Base-by-base conservation (phyloP, 352 stramenopile species). In the Pythium grandisporangium region DNA sequence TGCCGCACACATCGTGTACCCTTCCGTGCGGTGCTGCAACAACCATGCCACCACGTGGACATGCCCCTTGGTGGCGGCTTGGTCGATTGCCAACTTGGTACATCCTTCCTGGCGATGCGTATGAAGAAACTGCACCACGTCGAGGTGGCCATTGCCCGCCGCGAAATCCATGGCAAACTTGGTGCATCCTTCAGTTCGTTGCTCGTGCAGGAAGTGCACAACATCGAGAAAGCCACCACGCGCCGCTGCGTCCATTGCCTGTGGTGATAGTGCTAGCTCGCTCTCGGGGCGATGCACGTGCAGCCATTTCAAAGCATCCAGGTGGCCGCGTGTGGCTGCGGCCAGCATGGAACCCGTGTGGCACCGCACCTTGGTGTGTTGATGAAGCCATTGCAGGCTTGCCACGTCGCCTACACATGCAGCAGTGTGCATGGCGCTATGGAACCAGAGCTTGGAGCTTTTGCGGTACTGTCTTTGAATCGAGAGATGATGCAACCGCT, bases 51-150 rank as follows among this genome's bases (percentile, higher is more conserved):
- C 29, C 30, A 66, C 33, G 1, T 52, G 42, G 3, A 58, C 19
- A 19, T 61, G 43, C 7, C 56, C 56, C 17, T 53, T 30, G 17
- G 30, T 41, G 8, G 52, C 55, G 11, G 55, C 55, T 8, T 34
- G 29, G 29, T 56, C 50, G 43, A 61, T 41, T 19, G 42, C 42
- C 3, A 21, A 5, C 22, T 25, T 8, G 1, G 38, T 43, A 23
- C 40, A 54, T 3, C 27, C 23, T 5, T 42, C 38, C 4, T 14
- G 29, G 6, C 36, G 38, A 27, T 42, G 29, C n/a, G 26, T 30
- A 4, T 55, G 30, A 2, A 63, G 42, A 17, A 27, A 42, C 16
- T 58, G 37, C 13, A 63, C 37, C 13, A 63, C 40, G 3, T 58
- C 23, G 23, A 48, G 25, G 23, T 55, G 44, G 10, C 54, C 54